Evolutionary conservation across 2,329 filamentous ascomycete species (phyloP), one percentile per base, ranked within the genome.

Genomic region (Alternaria solani): DNA sequence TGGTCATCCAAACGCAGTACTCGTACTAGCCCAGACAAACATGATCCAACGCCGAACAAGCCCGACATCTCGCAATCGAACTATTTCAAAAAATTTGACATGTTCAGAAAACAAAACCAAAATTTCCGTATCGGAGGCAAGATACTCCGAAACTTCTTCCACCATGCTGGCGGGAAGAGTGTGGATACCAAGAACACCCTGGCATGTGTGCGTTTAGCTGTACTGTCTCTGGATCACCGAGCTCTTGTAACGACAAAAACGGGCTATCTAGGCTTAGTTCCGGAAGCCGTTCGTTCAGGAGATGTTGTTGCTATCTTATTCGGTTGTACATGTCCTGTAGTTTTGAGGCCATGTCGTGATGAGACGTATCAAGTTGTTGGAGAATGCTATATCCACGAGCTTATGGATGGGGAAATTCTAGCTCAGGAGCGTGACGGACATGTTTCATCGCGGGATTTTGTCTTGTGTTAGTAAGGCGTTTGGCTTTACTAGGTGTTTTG

Each of bases 111-210:
- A 16, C 2, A 23, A 0, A 48, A 34, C 4, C 2, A 23, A n/a
- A 0, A 34, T 12, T 48, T 48, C 4, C 5, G 46, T 1, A 48
- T 48, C 7, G 18, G 44, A 2, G 44, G 44, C 18, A 3, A 11
- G 4, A 23, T 5, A 2, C 5, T 48, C 1, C 11, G 2, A 23
- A 34, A 7, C 14, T 34, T 34, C 4, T 48, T 47, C 2, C 11
- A n/a, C 16, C 3, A 5, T n/a, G 30, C 12, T 4, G 2, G 4
- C 4, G 2, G 2, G 5, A 12, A 14, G 2, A 0, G 9, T 8
- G 9, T 20, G 5, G 0, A 32, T 2, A 14, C 14, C 4, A 9
- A 6, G 16, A 6, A 1, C 4, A 18, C 7, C 4, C 4, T 30
- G 7, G 1, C 8, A 1, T 30, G 9, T 9, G 2, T 30, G n/a